Base-by-base conservation (phyloP, 495 filamentous ascomycete species). In the Penicillium fimorum region DNA sequence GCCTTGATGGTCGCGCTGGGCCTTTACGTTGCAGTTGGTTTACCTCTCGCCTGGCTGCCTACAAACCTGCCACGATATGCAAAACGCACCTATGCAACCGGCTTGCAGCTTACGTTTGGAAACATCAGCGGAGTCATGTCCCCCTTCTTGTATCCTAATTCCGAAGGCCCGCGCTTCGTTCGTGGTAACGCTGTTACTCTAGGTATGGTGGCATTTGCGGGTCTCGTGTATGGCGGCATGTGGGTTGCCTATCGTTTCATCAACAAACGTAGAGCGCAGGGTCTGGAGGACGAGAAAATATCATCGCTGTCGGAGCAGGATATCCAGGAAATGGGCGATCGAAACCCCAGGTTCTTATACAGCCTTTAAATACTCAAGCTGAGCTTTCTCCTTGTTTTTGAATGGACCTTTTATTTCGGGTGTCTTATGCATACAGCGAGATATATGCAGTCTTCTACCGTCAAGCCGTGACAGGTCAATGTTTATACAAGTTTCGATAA, bases 1-100 rank as follows among this genome's bases (percentile, higher is more conserved):
- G 88, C 86, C 46, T 83, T 89, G 59, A 70, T 91, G 38, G 80
- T 91, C 3, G 88, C 88, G 0, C 75, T 84, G 59, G 88, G 89
- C 0, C 68, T 91, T 2, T 92, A 90, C 58, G 84, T 90, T 7
- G 68, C 78, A 0, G 86, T 89, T 12, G 88, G 87, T 0, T 57
- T 90, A 38, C 87, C 88, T 9, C 72, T 91, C 27, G 85, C 87
- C 27, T 91, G 88, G 88, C 57, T 82, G 24, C 78, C 80, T 17
- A 77, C 70, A 8, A 83, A 74, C 18, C 61, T 82, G 15, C 88
- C 87, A 6, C 72, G 87, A 37, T 90, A 90, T 54, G 87, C 85
- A 13, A 92, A 91, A 60, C 76, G 88, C 27, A 86, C 87, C 0
- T 85, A 83, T 12, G 87, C 85, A 0, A 87, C 80, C 1, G 87